Conservation (phyloP, 345 rosid species). For the Chamaenerion angustifolium region DNA sequence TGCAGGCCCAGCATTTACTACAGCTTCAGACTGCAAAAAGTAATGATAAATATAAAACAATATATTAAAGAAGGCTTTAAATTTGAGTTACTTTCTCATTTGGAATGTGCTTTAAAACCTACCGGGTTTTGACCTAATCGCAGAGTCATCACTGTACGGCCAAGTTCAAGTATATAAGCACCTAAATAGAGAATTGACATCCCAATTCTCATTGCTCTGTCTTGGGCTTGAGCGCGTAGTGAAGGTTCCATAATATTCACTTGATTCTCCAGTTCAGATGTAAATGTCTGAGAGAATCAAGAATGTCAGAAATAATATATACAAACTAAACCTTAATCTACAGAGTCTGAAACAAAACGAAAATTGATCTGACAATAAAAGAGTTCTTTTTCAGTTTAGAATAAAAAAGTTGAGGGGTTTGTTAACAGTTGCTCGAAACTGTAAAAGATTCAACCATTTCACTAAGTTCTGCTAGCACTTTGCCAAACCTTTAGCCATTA, state of each 20-base stretch:
- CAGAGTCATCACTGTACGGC: constrained; percentile 60
- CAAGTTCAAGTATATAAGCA: constrained; percentile 66
- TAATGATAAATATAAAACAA: background rate
- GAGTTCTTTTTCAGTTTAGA: no score
- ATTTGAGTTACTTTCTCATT: background rate
- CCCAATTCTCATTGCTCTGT: constrained; percentile 39
- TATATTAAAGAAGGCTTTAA: background rate
- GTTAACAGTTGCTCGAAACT: no score
- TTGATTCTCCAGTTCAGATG: constrained; percentile 41
- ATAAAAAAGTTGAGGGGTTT: no score
- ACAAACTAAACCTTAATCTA: no score
- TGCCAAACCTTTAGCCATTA: background rate
- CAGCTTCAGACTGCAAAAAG: constrained; percentile 55
- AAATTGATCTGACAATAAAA: no score
- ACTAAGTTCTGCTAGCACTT: no score
- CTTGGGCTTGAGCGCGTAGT: constrained; percentile 23
- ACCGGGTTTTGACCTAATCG: constrained; percentile 65
- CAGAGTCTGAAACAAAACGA: no score
- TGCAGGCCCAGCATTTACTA: constrained; percentile 74
- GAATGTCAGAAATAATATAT: background rate
- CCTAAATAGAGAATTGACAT: constrained; percentile 42
- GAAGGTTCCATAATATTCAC: constrained; percentile 28
- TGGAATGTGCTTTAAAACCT: constrained; percentile 8
- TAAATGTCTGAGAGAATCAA: constrained; percentile 33
- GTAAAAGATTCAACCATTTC: no score